A percentile compares a stretch with the other conserved stretches of the same genome.
phyloP scores from a whole-genome alignment of 495 filamentous ascomycete genomes.

The Xylaria sp. region DNA sequence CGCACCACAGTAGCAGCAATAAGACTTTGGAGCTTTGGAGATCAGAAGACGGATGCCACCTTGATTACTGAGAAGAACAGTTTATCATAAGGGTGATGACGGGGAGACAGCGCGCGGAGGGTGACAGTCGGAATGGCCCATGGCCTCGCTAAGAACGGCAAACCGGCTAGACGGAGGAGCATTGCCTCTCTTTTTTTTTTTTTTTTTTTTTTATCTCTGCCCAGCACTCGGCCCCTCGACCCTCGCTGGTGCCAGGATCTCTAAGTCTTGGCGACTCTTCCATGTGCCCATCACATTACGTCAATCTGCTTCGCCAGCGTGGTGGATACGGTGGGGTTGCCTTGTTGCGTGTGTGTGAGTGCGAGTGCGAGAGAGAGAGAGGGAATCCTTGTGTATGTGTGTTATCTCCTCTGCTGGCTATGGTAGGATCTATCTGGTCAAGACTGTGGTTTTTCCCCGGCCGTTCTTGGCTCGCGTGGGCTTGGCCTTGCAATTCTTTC shows the following conservation, averaged over 20 bases:
- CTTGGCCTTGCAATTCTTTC: background rate
- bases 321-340: slow-evolving; percentile 16
- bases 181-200: background rate
- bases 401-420: background rate
- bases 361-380: too few relatives aligned
- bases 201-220: too few relatives aligned
- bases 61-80: background rate
- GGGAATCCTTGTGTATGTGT: too few relatives aligned
- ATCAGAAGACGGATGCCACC: background rate
- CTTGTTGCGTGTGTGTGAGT: background rate
- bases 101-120: background rate
- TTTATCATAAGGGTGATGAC: slow-evolving; percentile 1
- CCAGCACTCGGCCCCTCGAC: background rate
- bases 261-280: slow-evolving; percentile 16
- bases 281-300: slow-evolving; percentile 26
- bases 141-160: slow-evolving; percentile 18
- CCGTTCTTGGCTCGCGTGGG: background rate
- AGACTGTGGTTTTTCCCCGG: background rate
- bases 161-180: slow-evolving; percentile 23
- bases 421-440: too few relatives aligned
- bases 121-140: slow-evolving; percentile 31
- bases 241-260: slow-evolving; percentile 6
- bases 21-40: background rate
- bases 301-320: slow-evolving; percentile 22
- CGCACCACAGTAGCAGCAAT: background rate